Evolutionary conservation across 2,329 filamentous ascomycete species (phyloP), one percentile per base, ranked within the genome.

Genomic region (Cordyceps farinosa): DNA sequence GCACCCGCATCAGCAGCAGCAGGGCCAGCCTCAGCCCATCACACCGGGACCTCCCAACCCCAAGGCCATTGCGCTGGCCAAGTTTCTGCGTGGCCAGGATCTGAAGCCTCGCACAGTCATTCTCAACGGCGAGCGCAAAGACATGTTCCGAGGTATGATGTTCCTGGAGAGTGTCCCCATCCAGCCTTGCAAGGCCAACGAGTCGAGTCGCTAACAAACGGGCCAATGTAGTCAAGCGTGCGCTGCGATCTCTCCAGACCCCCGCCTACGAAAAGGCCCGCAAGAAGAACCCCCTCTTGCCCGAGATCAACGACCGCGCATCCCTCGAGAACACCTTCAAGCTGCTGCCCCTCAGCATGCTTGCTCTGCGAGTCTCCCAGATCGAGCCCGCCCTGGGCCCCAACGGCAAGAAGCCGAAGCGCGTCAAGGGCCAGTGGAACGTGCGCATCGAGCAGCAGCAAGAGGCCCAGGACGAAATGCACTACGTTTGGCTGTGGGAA

Each of bases 401-500:
- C 51, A 75, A 77, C 66, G 78, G 83, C 69, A 91, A 92, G 79
- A 88, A 89, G 71, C 84, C 87, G 67, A 98, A 97, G 83, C 89
- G 92, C 60, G 84, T 95, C 73, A 99, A 99, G 83, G 95, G 95
- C 32, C 86, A 95, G 36, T 99, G 95, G 95, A 97, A 88, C 3
- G 95, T 99, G 66, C 89, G 88, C 73, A 94, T 99, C 69, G 93
- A 97, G 78, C 92, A 94, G 71, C 94, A 99, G 77, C 95, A 99
- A 77, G 94, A 98, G 71, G 89, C 89, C 63, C 80, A 79, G 55
- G 91, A 95, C 63, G 90, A 94, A 45, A 87, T 95, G 83, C 94
- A 99, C 81, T 99, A 98, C 74, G 89, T 94, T 65, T 99, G 94
- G 92, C 82, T 99, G 61, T 98, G 93, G 76, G 95, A 99, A 73